Percentiles rank a stretch among this genome's conserved stretches.
phyloP scores from a whole-genome alignment of 2,329 filamentous ascomycete genomes.

The Tolypocladium paradoxum region DNA sequence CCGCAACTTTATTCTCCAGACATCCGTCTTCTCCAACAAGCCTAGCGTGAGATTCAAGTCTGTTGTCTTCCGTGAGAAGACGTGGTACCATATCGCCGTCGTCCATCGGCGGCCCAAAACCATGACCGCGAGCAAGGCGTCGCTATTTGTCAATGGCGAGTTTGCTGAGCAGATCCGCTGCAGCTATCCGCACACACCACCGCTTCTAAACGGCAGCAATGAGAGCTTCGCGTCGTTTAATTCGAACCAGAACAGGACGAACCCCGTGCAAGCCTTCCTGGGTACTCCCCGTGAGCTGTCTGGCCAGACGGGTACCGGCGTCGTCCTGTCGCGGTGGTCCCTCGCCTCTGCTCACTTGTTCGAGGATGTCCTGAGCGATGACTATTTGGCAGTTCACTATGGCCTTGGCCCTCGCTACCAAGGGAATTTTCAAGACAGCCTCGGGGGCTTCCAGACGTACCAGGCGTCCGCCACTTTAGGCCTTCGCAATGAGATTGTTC shows the following conservation, averaged over 20 bases:
- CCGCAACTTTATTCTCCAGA: constrained; percentile 89
- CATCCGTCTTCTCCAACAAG: constrained; percentile 73
- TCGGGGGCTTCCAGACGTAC: constrained; percentile 95
- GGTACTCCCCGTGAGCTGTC: constrained; percentile 88
- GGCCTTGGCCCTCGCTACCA: constrained; percentile 84
- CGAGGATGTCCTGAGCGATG: constrained; percentile 78
- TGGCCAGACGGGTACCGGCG: constrained; percentile 58
- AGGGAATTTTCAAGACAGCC: constrained; percentile 92
- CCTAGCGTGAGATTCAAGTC: constrained; percentile 93
- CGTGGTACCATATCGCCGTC: constrained; percentile 89
- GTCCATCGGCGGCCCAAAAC: constrained; percentile 73
- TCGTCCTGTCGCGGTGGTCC: constrained; percentile 74
- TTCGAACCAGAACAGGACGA: constrained; percentile 43
- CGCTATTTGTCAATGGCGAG: constrained; percentile 84
- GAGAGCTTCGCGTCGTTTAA: constrained; percentile 63
- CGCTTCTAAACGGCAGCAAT: constrained; percentile 48
- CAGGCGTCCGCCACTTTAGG: constrained; percentile 84
- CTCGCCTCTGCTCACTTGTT: constrained; percentile 84
- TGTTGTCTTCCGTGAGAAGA: constrained; percentile 59
- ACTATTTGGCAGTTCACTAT: constrained; percentile 82
- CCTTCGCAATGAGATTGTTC: constrained; percentile 80
- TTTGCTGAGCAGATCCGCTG: constrained; percentile 89
- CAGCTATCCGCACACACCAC: constrained; percentile 71
- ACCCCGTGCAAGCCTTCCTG: constrained; percentile 80
- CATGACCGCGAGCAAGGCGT: constrained; percentile 67